Base-by-base conservation (phyloP, 495 filamentous ascomycete genomes). In the Aspergillus nanangensis region DNA sequence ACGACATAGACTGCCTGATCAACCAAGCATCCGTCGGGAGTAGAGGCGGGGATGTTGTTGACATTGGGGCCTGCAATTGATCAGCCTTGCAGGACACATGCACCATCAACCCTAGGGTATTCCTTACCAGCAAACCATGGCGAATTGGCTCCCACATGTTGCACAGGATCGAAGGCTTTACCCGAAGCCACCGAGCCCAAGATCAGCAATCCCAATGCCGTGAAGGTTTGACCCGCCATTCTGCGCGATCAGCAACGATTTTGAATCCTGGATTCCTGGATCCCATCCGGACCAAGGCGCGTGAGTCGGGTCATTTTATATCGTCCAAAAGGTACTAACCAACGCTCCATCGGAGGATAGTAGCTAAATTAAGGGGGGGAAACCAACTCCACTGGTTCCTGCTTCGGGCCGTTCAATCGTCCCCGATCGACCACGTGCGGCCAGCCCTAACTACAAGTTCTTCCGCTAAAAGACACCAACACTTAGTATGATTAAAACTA, bases 1-100 rank as follows among this genome's bases (percentile, higher is more conserved):
- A 71, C 67, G 24, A 76, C 52, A 50, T 78, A 81, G 20, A 71
- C 70, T 18, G 70, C 77, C 47, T 75, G 71, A 35, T 79, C 70
- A n/a, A 81, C 72, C 5, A 63, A 62, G 47, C 79, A 82, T 25
- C 65, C 64, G 11, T 69, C 56, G 15, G 79, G 77, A 21, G 75
- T 60, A 11, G 67, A 61, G 23, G 69, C 60, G 2, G 66, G 65
- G 34, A 80, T 74, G 5, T 60, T 62, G 50, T 76, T 72, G 41
- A 80, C 65, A 56, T 80, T 72, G n/a, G 77, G 76, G 4, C 73
- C 70, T 72, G 20, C 23, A 38, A 38, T 34, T 14, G 15, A 19
- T 38, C 11, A 36, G 18, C n/a, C 21, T 36, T 13, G 31, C 42
- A 8, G n/a, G 23, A 20, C 25, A n/a, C 8, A 17, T 13, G 8